A percentile compares a stretch with the other conserved stretches of the same genome.
These are phyloP conservation scores for Termitomyces sp. DNA, from an alignment of 768 basidiomycete species.

Conservation along the genomic window DNA sequence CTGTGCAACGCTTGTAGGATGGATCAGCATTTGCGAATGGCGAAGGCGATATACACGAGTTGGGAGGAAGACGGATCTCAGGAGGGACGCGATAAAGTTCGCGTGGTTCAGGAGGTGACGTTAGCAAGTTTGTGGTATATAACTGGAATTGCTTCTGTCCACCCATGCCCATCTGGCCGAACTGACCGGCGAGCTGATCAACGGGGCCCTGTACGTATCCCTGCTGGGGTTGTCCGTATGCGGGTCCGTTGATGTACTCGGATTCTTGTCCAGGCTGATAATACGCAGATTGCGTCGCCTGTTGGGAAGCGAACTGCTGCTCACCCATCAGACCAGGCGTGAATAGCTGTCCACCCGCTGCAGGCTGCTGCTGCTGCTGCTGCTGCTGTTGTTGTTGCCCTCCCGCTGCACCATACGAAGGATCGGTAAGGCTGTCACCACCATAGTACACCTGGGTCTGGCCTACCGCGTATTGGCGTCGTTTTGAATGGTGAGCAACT, in stretches of 20 bases:
- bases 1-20: constrained; percentile 87
- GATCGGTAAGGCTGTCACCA: constrained; percentile 41
- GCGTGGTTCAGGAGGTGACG: constrained; percentile 87
- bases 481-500: constrained; percentile 50
- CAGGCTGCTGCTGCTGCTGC: constrained; percentile 24
- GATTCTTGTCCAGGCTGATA: constrained; percentile 45
- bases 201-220: constrained; percentile 50
- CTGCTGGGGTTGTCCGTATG: constrained; percentile 34
- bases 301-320: constrained; percentile 64
- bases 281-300: constrained; percentile 38
- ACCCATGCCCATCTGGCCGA: constrained; percentile 83
- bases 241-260: constrained; percentile 43
- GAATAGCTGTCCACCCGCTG: constrained; percentile 60
- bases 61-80: constrained; percentile 85
- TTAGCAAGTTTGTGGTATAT: constrained; percentile 88
- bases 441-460: constrained; percentile 90
- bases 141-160: constrained; percentile 77
- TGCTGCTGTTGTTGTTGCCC: constrained; percentile 23
- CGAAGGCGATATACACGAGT: constrained; percentile 74
- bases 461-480: constrained; percentile 91
- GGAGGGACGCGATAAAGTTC: constrained; percentile 83
- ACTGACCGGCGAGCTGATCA: constrained; percentile 76
- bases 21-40: constrained; percentile 82
- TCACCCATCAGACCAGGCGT: constrained; percentile 80
- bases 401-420: constrained; percentile 33